These are phyloP conservation scores for Amphicarpaea edgeworthii DNA, from an alignment of 306 rosid genomes.

Conservation along the genomic window DNA sequence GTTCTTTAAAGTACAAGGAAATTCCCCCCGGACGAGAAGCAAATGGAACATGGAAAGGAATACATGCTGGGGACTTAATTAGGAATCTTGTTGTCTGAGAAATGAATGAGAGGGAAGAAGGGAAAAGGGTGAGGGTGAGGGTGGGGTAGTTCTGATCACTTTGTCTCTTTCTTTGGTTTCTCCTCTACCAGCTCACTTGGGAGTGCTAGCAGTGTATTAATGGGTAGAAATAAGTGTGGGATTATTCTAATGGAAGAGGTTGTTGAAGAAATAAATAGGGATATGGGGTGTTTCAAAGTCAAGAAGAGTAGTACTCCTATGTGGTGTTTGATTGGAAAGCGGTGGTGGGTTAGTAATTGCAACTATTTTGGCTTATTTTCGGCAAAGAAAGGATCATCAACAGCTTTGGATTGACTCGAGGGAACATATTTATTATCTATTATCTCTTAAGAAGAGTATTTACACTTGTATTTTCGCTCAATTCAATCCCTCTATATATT, in stretches of 20 bases:
- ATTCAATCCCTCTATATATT: background rate
- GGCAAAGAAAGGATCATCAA: slow-evolving; percentile 45
- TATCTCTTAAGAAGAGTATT: no score
- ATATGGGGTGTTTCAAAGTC: slow-evolving; percentile 66
- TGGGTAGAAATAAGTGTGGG: slow-evolving; percentile 28
- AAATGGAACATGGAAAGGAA: slow-evolving; percentile 71
- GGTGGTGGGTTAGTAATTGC: slow-evolving; percentile 88
- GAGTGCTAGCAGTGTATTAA: slow-evolving; percentile 52
- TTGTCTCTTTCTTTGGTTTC: slow-evolving; percentile 52
- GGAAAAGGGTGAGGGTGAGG: background rate
- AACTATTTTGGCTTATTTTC: slow-evolving; percentile 58
- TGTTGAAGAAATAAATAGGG: slow-evolving; percentile 83
- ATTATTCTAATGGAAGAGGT: slow-evolving; percentile 89
- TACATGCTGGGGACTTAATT: slow-evolving; percentile 81
- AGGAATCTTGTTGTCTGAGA: slow-evolving; percentile 65
- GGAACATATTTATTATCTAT: slow-evolving; percentile 70
- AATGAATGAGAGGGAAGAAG: slow-evolving; percentile 35
- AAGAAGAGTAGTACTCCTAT: slow-evolving; percentile 48
- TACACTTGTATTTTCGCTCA: background rate
- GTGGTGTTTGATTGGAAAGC: slow-evolving; percentile 72
- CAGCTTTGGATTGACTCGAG: slow-evolving; percentile 91
- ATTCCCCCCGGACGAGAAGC: slow-evolving; percentile 73
- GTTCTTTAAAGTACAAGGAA: slow-evolving; percentile 54
- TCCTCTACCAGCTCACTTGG: slow-evolving; percentile 42
- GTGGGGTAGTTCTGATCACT: slow-evolving; percentile 58